Base-by-base conservation (phyloP, 495 filamentous ascomycete genomes). In the Parathielavia hyrcaniae region DNA sequence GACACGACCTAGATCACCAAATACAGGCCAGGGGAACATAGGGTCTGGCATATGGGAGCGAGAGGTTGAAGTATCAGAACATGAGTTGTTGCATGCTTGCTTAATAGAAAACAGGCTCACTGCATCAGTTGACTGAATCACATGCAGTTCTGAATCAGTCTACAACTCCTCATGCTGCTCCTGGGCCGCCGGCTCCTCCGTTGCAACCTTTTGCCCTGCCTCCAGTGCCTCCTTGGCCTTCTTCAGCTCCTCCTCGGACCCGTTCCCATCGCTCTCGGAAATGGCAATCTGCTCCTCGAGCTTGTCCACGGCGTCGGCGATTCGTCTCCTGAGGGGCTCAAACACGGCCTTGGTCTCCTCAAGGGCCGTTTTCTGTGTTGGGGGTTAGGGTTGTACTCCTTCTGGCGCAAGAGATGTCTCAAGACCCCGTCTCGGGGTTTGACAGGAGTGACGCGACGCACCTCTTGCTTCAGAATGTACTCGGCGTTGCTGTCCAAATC, bases 331-430 rank as follows among this genome's bases (percentile, higher is more conserved):
- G 62, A 96, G 66, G 0, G 80, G 78, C 13, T 80, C 86, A 57
- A 95, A 84, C 13, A 96, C 83, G 30, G 83, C 85, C 67, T 86
- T 84, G 32, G 92, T 97, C 72, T 96, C 88, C 60, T 91, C 81
- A 16, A 89, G 72, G 17, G 86, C 89, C 73, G 77, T 80, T 66
- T 80, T 79, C 91, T 97, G 49, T 19, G 40, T 6, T 9, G 54
- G 59, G 53, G 41, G 50, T 59, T 60, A 60, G 63, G 66, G 67
- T 75, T 64, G 64, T 61, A n/a, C 6, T 40, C 17, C 20, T 40
- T 5, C 45, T 0, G 11, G 6, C 16, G 6, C n/a, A n/a, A 30
- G 14, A 22, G 41, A 47, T 59, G 30, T 50, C 14, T n/a, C 52
- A 30, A 30, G 6, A 30, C 26, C 26, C 2, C 26, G 26, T 6